phyloP scores from a whole-genome alignment of 2,329 filamentous ascomycete genomes.

The Trichoderma afroharzianum region DNA sequence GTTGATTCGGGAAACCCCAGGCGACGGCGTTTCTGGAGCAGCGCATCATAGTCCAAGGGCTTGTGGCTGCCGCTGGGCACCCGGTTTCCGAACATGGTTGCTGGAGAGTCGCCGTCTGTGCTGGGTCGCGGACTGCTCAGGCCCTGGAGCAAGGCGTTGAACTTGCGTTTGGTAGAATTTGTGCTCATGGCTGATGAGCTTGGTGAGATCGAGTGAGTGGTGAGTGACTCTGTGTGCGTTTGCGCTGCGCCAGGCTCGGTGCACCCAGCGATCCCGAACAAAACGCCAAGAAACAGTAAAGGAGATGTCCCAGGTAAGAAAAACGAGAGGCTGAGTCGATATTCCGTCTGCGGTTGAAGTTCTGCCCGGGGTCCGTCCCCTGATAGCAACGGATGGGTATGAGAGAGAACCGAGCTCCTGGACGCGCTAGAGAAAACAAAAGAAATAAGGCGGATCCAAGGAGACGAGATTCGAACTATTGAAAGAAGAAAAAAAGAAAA shows the following conservation, averaged over 20 bases:
- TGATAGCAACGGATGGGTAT: background rate
- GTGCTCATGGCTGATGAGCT: conserved; percentile 39
- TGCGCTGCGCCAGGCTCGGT: background rate
- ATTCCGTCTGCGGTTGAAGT: background rate
- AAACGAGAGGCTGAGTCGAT: background rate
- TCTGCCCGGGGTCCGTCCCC: background rate
- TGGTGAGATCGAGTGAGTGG: background rate
- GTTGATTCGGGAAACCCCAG: conserved; percentile 43
- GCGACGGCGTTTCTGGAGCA: conserved; percentile 52
- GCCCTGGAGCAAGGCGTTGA: conserved; percentile 69
- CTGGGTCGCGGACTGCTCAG: conserved; percentile 45
- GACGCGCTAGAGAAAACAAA: background rate
- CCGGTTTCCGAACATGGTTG: conserved; percentile 14
- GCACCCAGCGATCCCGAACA: background rate
- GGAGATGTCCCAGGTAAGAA: background rate
- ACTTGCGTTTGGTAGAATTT: conserved; percentile 80
- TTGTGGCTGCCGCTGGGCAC: conserved; percentile 19
- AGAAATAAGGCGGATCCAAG: background rate
- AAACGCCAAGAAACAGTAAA: background rate
- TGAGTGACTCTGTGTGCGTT: background rate
- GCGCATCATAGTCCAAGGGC: conserved; percentile 34
- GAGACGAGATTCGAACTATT: background rate
- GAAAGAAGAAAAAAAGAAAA: background rate
- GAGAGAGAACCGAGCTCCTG: background rate
- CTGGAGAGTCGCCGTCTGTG: conserved; percentile 11